Base-by-base conservation (phyloP, 139 green algal genomes). In the Chlorella sorokiniana region DNA sequence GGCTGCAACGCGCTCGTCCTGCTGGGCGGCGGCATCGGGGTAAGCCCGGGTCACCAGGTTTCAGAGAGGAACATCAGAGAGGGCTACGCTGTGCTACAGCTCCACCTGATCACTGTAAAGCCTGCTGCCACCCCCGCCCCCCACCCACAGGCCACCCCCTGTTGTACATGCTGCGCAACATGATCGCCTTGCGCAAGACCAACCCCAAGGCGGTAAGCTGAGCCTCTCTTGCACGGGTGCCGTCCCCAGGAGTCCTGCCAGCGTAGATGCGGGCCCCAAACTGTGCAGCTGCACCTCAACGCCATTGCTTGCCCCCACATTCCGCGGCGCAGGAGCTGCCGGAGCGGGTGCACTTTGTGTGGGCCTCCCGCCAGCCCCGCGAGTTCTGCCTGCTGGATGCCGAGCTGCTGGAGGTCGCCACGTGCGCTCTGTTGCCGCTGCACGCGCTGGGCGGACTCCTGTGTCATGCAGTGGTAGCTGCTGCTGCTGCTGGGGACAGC, bases 361-460 rank as follows among this genome's bases (percentile, higher is more conserved):
- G 82, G 82, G 27, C 64, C 1, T 40, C 35, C 56, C 82, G 82
- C 61, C 35, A 86, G 1, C 44, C 45, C 5, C 37, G n/a, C 0
- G 82, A 86, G 82, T 82, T 86, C 16, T 73, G 48, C 68, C 35
- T 83, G 27, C 71, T 83, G 82, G 82, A 86, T 42, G 35, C 22
- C 1, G 44, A 69, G 9, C n/a, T 79, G 3, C 44, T 83, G 16
- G 48, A 45, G 1, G 61, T 42, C 3, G 40, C 71, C 3, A 29
- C 3, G 81, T 81, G 65, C 42, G 81, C 40, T 10, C 10, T 10
- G 7, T 10, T n/a, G 61, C 61, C 11, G 4, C 3, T 27, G 11
- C 48, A 16, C 14, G 48, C 11, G 48, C 48, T 56, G 48, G 16
- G 48, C 16, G 48, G 48, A 56, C n/a, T n/a, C n/a, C n/a, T n/a